Conservation (phyloP, 495 filamentous ascomycete species). For the Xylaria palmicola region DNA sequence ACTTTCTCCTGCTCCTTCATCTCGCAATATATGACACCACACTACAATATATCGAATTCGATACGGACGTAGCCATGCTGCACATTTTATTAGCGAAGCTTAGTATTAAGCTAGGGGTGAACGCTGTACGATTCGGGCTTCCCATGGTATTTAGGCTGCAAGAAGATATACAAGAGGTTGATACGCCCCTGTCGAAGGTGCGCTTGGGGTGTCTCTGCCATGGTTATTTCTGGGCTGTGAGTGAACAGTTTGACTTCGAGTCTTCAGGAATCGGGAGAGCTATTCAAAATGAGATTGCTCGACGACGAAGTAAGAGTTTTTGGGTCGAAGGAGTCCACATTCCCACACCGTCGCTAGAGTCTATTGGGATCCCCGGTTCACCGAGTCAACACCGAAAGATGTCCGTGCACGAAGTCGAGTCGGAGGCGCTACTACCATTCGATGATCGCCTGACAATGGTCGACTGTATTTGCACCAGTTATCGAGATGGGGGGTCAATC, state of each 20-base stretch:
- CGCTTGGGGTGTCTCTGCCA: slow-evolving; percentile 80
- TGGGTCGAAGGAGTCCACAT: slow-evolving; percentile 77
- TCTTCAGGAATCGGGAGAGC: slow-evolving; percentile 61
- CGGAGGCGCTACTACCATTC: slow-evolving; percentile 63
- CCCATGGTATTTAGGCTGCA: slow-evolving; percentile 88
- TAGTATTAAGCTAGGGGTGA: slow-evolving; percentile 76
- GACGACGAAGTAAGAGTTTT: slow-evolving; percentile 64
- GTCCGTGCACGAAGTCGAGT: slow-evolving; percentile 50
- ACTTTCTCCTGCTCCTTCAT: slow-evolving; percentile 81
- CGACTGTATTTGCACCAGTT: slow-evolving; percentile 67
- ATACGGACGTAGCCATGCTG: slow-evolving; percentile 70
- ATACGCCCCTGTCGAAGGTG: slow-evolving; percentile 63
- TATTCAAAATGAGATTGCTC: slow-evolving; percentile 72
- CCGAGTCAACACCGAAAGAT: slow-evolving; percentile 46
- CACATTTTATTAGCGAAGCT: slow-evolving; percentile 73
- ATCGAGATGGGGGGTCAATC: slow-evolving; percentile 53
- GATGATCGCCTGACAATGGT: slow-evolving; percentile 66
- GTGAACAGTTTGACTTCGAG: slow-evolving; percentile 75
- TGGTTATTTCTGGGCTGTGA: slow-evolving; percentile 80
- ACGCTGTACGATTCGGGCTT: slow-evolving; percentile 72
- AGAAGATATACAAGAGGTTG: slow-evolving; percentile 70
- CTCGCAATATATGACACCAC: slow-evolving; percentile 84
- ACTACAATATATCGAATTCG: slow-evolving; percentile 64
- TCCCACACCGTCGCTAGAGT: slow-evolving; percentile 58
- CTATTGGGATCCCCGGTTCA: slow-evolving; percentile 47